phyloP scores from a whole-genome alignment of 1,284 basidiomycete genomes.

The Takashimella tepidaria region DNA sequence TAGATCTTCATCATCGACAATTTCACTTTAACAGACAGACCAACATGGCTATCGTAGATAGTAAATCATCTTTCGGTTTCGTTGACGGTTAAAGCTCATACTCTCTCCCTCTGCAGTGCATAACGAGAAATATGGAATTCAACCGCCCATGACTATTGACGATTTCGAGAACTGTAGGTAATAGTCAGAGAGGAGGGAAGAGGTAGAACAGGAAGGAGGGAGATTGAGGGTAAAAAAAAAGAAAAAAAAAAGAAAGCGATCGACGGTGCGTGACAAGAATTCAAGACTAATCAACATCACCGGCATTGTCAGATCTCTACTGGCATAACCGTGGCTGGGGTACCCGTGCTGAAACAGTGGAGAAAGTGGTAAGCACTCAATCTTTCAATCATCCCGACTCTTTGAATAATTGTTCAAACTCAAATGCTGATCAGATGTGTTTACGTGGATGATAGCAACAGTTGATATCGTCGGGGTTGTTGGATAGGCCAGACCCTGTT shows the following conservation, averaged over 20 bases:
- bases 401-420: no score
- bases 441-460: no score
- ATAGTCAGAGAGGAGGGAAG: no score
- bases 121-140: conserved; percentile 59
- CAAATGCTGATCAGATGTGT: no score
- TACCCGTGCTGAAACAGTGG: conserved; percentile 49
- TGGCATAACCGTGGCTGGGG: conserved; percentile 69
- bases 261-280: conserved; percentile 13
- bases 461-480: conserved; percentile 57
- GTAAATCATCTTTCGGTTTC: conserved; percentile 49
- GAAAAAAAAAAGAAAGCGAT: no score
- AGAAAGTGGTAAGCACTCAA: conserved; percentile 40
- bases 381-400: no score
- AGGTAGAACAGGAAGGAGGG: no score
- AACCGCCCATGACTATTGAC: conserved; percentile 49
- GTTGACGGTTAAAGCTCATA: no score
- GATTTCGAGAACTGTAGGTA: conserved; percentile 63
- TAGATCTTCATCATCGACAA: no score
- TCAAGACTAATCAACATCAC: conserved; percentile 12
- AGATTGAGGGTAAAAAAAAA: no score
- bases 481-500: conserved; percentile 51
- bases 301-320: conserved; percentile 58
- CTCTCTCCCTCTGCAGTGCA: conserved; percentile 55
- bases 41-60: conserved; percentile 60
- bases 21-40: conserved; percentile 50